A percentile compares a stretch with the other conserved stretches of the same genome.
These are phyloP conservation scores for Fusarium torreyae DNA, from an alignment of 2,329 filamentous ascomycete genomes.

Conservation along the genomic window DNA sequence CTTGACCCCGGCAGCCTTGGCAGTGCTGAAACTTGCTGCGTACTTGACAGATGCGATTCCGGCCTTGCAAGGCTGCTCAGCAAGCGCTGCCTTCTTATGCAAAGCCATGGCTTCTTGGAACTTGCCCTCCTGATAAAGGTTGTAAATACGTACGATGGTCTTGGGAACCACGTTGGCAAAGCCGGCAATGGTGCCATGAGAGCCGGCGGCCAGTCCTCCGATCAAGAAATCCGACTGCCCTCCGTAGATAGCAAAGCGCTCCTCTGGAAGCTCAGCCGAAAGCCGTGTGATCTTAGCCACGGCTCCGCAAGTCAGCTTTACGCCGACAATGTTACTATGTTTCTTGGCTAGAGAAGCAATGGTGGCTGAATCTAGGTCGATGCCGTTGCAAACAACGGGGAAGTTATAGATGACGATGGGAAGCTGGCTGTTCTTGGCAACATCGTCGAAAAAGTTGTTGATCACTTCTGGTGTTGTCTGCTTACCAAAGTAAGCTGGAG, in stretches of 20 bases:
- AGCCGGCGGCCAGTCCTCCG: conserved; percentile 71
- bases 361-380: conserved; percentile 76
- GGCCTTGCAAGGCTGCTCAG: conserved; percentile 75
- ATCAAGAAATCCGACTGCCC: conserved; percentile 82
- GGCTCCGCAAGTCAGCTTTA: conserved; percentile 80
- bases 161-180: conserved; percentile 75
- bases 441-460: conserved; percentile 71
- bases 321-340: conserved; percentile 73
- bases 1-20: conserved; percentile 71
- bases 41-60: conserved; percentile 79
- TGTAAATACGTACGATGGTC: conserved; percentile 71
- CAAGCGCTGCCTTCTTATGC: conserved; percentile 74
- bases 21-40: conserved; percentile 73
- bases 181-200: conserved; percentile 73
- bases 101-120: conserved; percentile 71
- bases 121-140: conserved; percentile 71
- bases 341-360: conserved; percentile 57
- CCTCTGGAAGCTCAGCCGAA: conserved; percentile 62
- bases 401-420: conserved; percentile 79
- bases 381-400: conserved; percentile 76
- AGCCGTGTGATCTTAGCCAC: conserved; percentile 80
- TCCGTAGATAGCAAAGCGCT: conserved; percentile 76
- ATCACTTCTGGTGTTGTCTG: conserved; percentile 72
- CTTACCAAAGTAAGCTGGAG: conserved; percentile 76
- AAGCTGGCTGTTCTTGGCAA: conserved; percentile 65